phyloP scores from a whole-genome alignment of 2,329 filamentous ascomycete genomes.

The Fusarium denticulatum region DNA sequence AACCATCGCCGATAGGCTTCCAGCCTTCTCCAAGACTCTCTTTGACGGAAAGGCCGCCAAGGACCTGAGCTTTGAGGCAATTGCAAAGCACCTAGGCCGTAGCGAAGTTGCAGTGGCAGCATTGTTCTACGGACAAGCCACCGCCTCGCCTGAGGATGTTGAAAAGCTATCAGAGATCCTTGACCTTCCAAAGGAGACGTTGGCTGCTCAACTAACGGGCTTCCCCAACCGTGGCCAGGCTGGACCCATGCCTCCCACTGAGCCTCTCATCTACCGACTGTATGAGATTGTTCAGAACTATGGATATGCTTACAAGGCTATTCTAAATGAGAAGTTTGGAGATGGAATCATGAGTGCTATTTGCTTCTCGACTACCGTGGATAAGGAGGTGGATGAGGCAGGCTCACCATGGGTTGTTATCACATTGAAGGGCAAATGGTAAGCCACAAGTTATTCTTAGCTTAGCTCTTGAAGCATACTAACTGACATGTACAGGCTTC shows the following conservation, averaged over 20 bases:
- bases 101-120: slow-evolving; percentile 87
- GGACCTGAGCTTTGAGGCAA: slow-evolving; percentile 80
- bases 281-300: slow-evolving; percentile 98
- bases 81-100: slow-evolving; percentile 77
- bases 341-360: slow-evolving; percentile 98
- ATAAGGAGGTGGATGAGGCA: slow-evolving; percentile 90
- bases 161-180: slow-evolving; percentile 73
- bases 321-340: slow-evolving; percentile 94
- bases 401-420: slow-evolving; percentile 87
- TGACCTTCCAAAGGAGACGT: slow-evolving; percentile 63
- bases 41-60: slow-evolving; percentile 77
- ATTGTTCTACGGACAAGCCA: slow-evolving; percentile 89
- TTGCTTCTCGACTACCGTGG: slow-evolving; percentile 87
- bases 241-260: slow-evolving; percentile 50
- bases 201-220: slow-evolving; percentile 72
- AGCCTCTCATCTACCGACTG: slow-evolving; percentile 77
- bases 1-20: slow-evolving; percentile 74
- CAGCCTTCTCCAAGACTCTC: slow-evolving; percentile 75
- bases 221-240: slow-evolving; percentile 84
- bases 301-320: slow-evolving; percentile 93
- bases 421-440: slow-evolving; percentile 86
- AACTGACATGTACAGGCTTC: slow-evolving; percentile 41
- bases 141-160: slow-evolving; percentile 74
- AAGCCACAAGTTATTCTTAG: slow-evolving; percentile 45
- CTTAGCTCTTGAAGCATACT: neutral